Percentiles rank a stretch among this genome's conserved stretches.
phyloP scores from a whole-genome alignment of 2,329 filamentous ascomycete species.

The Huntiella savannae region DNA sequence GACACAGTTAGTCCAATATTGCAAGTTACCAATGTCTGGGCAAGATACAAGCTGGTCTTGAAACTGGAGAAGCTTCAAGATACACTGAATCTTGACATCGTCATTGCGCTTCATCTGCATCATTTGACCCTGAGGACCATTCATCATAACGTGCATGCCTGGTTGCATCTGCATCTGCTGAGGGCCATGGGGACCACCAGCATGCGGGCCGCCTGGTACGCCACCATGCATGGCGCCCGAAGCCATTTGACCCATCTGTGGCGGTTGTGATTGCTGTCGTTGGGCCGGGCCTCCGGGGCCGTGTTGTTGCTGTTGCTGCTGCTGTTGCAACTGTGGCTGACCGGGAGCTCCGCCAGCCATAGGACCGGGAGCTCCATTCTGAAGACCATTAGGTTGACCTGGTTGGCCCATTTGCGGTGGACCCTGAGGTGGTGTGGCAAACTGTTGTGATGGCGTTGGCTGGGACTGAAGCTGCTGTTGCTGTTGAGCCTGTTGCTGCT shows the following conservation, averaged over 20 bases:
- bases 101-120: slow-evolving; percentile 15
- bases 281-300: slow-evolving; percentile 13
- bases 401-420: no score
- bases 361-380: no score
- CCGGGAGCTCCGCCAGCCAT: no score
- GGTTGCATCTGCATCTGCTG: slow-evolving; percentile 2
- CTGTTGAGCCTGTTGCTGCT: background rate
- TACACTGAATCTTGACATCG: slow-evolving; percentile 34
- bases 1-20: slow-evolving; percentile 67
- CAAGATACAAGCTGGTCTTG: slow-evolving; percentile 42
- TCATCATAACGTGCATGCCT: background rate
- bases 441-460: slow-evolving; percentile 15
- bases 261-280: slow-evolving; percentile 6
- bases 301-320: slow-evolving; percentile 1
- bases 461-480: slow-evolving; percentile 16
- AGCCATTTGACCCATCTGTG: slow-evolving; percentile 5
- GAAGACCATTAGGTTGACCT: background rate
- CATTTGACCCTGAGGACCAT: background rate
- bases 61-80: slow-evolving; percentile 43
- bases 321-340: background rate
- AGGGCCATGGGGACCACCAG: background rate
- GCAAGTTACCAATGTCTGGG: slow-evolving; percentile 44
- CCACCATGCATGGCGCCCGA: slow-evolving; percentile 1
- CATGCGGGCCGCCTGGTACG: slow-evolving; percentile 2
- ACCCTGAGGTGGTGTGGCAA: background rate